These are phyloP conservation scores for Lodderomyces elongisporus DNA, from an alignment of 1,139 yeast species.

Conservation along the genomic window DNA sequence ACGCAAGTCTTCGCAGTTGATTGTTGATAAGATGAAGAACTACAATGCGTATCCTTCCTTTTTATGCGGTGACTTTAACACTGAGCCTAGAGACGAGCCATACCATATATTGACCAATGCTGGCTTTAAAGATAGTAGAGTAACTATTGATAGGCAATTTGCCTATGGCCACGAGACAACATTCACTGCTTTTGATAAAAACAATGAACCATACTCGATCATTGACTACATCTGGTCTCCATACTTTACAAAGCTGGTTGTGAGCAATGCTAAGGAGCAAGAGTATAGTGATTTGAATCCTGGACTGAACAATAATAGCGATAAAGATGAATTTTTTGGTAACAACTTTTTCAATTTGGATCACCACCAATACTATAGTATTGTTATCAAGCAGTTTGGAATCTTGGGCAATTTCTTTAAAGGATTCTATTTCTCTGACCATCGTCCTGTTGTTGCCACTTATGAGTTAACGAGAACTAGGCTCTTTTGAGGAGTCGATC, in stretches of 20 bases:
- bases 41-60: conserved; percentile 39
- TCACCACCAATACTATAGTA: conserved; percentile 14
- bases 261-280: conserved; percentile 2
- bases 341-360: conserved; percentile 10
- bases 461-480: conserved; percentile 13
- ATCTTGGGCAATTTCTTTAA: conserved; percentile 39
- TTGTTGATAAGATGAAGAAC: conserved; percentile 36
- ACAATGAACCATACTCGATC: conserved; percentile 22
- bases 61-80: conserved; percentile 51
- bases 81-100: conserved; percentile 49
- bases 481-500: conserved; percentile 1
- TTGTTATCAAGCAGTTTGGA: conserved; percentile 27
- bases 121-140: conserved; percentile 33
- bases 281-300: no score
- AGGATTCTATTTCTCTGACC: conserved; percentile 25
- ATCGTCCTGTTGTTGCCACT: conserved; percentile 20
- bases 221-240: conserved; percentile 45
- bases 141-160: conserved; percentile 15
- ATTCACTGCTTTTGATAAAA: conserved; percentile 42
- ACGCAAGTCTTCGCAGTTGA: conserved; percentile 42
- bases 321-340: conserved; percentile 11
- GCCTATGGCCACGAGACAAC: conserved; percentile 40
- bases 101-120: conserved; percentile 33
- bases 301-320: no score
- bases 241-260: conserved; percentile 6